Evolutionary conservation across 169 alveolate genomes (phyloP), one percentile per base, ranked within the genome.

Genomic region (Plasmodium knowlesi): DNA sequence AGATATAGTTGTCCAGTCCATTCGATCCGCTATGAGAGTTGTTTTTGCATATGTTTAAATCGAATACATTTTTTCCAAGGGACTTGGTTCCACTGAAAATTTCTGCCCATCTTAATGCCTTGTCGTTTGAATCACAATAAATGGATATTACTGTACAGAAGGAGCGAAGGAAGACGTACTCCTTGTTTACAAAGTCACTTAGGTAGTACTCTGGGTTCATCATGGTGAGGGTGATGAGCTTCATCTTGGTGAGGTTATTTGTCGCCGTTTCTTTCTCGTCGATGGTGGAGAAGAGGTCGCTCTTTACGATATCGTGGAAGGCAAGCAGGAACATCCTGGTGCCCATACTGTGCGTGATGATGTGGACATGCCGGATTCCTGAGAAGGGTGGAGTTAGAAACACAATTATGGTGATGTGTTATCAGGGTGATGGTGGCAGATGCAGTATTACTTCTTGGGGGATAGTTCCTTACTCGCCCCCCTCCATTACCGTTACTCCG

Each of bases 291-390:
- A 95, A 84, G 16, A 95, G 78, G 12, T 92, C 94, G 57, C 92
- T 94, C 22, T 74, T 74, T 28, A 95, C 92, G 25, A 97, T 96
- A 72, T 93, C 92, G 5, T 96, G 96, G 37, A 97, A 97, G 3
- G 98, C 90, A n/a, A 95, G 92, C 43, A 97, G 93, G 83, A 97
- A 97, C 96, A 95, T 90, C 53, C 96, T 79, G 1, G 97, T 96
- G 5, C 98, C 98, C 97, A 95, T 96, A 22, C 97, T 80, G 79
- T 97, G 98, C n/a, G 97, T 96, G 88, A 97, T 95, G 10, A 97
- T 82, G 90, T 97, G 98, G 16, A 97, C 92, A 92, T 97, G 97
- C 1, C 97, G 94, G 10, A 96, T 95, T n/a, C 98, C 97, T 84
- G 94, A 73, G 78, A 10, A 39, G 6, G 50, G 43, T 10, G 43